These are phyloP conservation scores for Waltergamsia citrina DNA, from an alignment of 2,329 filamentous ascomycete genomes.

Conservation along the genomic window DNA sequence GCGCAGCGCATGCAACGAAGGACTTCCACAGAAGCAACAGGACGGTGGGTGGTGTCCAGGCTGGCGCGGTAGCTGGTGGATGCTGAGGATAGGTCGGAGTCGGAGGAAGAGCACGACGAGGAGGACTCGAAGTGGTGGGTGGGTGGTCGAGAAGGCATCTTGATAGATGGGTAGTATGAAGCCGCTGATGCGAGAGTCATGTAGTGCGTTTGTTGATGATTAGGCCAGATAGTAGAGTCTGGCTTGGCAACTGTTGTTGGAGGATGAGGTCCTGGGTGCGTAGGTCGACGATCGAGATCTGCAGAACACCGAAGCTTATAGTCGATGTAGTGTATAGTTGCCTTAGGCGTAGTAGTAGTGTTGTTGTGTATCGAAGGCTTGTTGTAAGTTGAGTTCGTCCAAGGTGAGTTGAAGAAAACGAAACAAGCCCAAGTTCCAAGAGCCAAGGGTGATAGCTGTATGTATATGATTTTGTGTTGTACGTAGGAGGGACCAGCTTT, in stretches of 20 bases:
- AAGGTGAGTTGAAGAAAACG: not conserved
- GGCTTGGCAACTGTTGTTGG: too few relatives aligned
- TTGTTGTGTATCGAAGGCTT: too few relatives aligned
- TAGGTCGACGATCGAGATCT: too few relatives aligned
- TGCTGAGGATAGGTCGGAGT: conserved; percentile 31
- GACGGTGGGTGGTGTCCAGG: conserved; percentile 37
- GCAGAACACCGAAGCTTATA: too few relatives aligned
- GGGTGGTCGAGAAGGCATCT: conserved; percentile 4
- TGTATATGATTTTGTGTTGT: not conserved
- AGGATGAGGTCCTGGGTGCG: too few relatives aligned
- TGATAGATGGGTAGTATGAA: conserved; percentile 2
- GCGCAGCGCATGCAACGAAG: conserved; percentile 55
- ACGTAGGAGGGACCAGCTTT: not conserved
- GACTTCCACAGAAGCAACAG: conserved; percentile 45
- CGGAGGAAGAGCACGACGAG: conserved; percentile 19
- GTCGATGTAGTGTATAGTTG: too few relatives aligned
- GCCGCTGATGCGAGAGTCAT: too few relatives aligned
- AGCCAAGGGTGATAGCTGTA: too few relatives aligned
- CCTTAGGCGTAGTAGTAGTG: too few relatives aligned
- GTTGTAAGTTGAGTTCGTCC: not conserved
- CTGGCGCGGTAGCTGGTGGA: conserved; percentile 25
- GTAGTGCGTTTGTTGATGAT: too few relatives aligned
- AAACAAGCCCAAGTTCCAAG: too few relatives aligned
- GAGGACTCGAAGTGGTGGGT: conserved; percentile 9
- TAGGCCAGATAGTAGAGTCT: too few relatives aligned